Evolutionary conservation across 805 yeast species (phyloP).

Genomic region (Pichia eremophila): DNA sequence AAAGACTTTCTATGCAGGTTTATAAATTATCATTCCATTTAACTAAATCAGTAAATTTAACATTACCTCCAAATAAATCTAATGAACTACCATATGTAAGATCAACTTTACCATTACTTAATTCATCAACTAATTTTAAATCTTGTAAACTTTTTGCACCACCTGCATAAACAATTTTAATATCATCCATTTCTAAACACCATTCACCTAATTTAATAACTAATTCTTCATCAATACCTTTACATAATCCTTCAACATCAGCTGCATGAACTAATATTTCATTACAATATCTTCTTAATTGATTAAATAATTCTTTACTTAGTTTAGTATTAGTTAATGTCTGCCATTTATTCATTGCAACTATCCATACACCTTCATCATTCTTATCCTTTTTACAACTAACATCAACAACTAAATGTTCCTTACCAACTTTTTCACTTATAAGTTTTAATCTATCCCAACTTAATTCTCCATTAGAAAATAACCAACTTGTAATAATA

Average conservation of each 20-base stretch:
- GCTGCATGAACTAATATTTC: conserved; percentile 96
- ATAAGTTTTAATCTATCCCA: conserved; percentile 43
- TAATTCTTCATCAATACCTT: conserved; percentile 79
- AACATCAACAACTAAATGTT: conserved; percentile 72
- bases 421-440: conserved; percentile 49
- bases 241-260: conserved; percentile 94
- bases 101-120: conserved; percentile 81
- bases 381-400: conserved; percentile 52
- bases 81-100: conserved; percentile 87
- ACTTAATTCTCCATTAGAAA: conserved; percentile 51
- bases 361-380: conserved; percentile 55
- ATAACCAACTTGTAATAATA: conserved; percentile 87
- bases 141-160: conserved; percentile 79
- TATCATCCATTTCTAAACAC: conserved; percentile 38
- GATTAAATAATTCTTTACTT: conserved; percentile 39
- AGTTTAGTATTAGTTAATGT: conserved; percentile 64
- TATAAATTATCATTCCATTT: conserved; percentile 48
- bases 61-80: conserved; percentile 93
- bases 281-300: conserved; percentile 56
- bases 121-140: conserved; percentile 48
- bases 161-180: conserved; percentile 90
- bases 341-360: conserved; percentile 98
- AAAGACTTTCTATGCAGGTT: not conserved
- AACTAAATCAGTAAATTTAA: conserved; percentile 66
- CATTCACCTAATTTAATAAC: conserved; percentile 70